A percentile compares a stretch with the other conserved stretches of the same genome.
Evolutionary conservation across 805 yeast species (phyloP).

Genomic region (Kazachstania taianensis): DNA sequence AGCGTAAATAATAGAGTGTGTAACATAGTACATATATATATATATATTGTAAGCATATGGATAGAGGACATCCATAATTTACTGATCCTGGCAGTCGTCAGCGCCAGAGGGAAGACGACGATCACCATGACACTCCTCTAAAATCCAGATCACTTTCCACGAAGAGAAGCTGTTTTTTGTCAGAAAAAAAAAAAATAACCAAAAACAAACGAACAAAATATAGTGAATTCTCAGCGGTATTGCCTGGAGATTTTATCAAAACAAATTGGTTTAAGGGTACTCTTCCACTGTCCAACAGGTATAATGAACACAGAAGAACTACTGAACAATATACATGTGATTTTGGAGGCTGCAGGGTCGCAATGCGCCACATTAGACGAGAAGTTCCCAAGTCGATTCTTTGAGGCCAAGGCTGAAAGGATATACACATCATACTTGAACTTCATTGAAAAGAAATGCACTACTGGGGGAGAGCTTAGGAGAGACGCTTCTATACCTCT

Average conservation of each 20-base stretch:
- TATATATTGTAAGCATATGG: background rate
- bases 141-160: no score
- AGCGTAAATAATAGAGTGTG: background rate
- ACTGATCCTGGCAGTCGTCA: no score
- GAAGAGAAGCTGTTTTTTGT: no score
- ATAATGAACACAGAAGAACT: no score
- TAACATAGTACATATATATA: background rate
- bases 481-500: constrained; percentile 18
- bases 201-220: no score
- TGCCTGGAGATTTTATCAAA: no score
- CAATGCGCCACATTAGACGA: constrained; percentile 27
- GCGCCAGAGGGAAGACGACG: constrained; percentile 1
- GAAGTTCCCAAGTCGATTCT: constrained; percentile 38
- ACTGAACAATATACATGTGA: constrained; percentile 13
- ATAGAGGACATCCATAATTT: no score
- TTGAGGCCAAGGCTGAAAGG: constrained; percentile 35
- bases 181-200: no score
- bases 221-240: no score
- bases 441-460: constrained; percentile 25
- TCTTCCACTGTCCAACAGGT: no score
- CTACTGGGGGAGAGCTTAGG: constrained; percentile 13
- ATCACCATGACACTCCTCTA: no score
- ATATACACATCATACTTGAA: constrained; percentile 36
- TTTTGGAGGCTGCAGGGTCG: constrained; percentile 25
- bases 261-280: no score